Conservation (phyloP, 78 protist species). For the Emiliania huxleyi region DNA sequence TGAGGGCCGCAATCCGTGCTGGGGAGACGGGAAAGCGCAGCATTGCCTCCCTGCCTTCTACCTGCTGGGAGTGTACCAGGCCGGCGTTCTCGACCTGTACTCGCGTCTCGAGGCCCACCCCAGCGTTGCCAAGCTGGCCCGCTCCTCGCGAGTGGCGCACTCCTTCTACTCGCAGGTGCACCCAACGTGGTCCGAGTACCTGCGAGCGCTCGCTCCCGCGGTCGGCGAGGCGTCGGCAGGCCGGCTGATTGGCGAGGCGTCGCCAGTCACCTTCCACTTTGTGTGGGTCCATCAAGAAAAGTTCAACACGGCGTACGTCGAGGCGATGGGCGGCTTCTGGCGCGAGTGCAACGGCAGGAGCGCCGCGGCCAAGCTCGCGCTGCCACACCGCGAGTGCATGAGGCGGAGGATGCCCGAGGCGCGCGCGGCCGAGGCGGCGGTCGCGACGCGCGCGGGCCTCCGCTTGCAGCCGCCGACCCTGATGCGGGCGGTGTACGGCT, state of each 20-base stretch:
- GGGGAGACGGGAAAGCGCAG: not conserved
- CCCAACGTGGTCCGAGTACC: not conserved
- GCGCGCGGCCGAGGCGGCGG: not conserved
- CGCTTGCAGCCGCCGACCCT: not conserved
- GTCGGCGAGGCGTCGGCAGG: not conserved
- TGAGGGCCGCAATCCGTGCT: not conserved
- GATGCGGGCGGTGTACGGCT: not conserved
- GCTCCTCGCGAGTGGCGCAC: not conserved
- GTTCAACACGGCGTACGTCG: not conserved
- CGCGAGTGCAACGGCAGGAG: not conserved
- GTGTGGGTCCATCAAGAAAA: not conserved
- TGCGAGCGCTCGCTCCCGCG: not conserved
- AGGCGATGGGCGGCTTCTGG: constrained; percentile 9
- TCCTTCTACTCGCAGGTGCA: not conserved
- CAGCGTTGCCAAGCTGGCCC: not conserved
- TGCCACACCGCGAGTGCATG: constrained; percentile 5
- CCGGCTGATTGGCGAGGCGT: not conserved
- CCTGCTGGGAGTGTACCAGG: not conserved
- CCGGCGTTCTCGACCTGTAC: not conserved
- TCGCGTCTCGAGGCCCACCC: not conserved
- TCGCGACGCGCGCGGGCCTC: not conserved
- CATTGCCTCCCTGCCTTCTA: not conserved
- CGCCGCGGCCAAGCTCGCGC: not conserved
- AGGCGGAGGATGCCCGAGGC: not conserved
- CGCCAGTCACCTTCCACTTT: not conserved